Evolutionary conservation across 352 stramenopile species (phyloP).

Genomic region (Phytophthora agathidicida): DNA sequence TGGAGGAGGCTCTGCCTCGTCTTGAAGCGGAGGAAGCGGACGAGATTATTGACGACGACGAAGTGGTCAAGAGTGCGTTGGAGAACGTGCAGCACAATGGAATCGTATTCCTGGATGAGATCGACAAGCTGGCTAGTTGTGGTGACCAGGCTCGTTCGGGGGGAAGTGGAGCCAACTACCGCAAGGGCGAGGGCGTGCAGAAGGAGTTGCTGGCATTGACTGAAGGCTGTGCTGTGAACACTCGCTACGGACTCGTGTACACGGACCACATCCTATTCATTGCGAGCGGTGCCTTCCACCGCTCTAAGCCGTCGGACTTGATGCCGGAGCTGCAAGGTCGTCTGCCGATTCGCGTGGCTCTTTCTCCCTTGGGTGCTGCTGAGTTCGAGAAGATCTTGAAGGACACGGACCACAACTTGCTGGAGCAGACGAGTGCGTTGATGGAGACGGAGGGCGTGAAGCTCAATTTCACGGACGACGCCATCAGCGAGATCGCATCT

Average conservation of each 20-base stretch:
- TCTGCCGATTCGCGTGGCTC: conserved; percentile 98
- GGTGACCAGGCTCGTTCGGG: conserved; percentile 79
- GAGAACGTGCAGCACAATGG: conserved; percentile 96
- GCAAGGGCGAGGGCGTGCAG: conserved; percentile 97
- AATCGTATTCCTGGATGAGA: conserved; percentile 99
- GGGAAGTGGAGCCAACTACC: conserved; percentile 81
- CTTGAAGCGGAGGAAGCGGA: conserved; percentile 79
- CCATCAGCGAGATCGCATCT: conserved; percentile 96
- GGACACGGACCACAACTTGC: conserved; percentile 95
- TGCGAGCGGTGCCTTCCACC: conserved; percentile 95
- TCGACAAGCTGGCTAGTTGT: conserved; percentile 97
- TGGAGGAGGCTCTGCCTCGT: conserved; percentile 75
- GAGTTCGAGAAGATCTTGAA: conserved; percentile 99
- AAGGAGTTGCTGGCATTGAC: conserved; percentile 98
- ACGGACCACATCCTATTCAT: conserved; percentile 99
- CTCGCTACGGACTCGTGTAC: conserved; percentile 94
- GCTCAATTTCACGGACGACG: conserved; percentile 95
- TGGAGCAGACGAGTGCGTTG: conserved; percentile 96
- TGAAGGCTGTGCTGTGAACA: conserved; percentile 96
- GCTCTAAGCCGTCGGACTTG: conserved; percentile 97
- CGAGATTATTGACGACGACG: conserved; percentile 75
- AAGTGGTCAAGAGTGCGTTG: conserved; percentile 74
- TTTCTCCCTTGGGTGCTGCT: conserved; percentile 96
- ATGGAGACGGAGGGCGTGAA: conserved; percentile 96
- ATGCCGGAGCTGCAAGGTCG: conserved; percentile 98